phyloP scores from a whole-genome alignment of 805 yeast genomes.

The Spathaspora boniae region DNA sequence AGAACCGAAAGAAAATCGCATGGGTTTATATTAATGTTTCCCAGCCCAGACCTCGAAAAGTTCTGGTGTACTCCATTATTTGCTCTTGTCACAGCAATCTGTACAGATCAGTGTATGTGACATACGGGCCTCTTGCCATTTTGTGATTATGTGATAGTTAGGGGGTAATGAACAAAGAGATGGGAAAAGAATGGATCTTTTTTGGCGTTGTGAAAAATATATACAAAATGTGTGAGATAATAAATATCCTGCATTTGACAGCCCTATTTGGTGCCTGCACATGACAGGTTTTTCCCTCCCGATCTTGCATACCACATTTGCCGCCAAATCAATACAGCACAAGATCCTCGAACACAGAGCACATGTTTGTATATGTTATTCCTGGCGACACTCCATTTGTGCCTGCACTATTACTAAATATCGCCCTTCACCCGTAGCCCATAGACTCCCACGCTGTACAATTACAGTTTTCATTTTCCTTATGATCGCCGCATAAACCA shows the following conservation, averaged over 20 bases:
- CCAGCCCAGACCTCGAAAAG: slow-evolving; percentile 8
- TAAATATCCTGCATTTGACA: too few species aligned
- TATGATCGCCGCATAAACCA: background rate
- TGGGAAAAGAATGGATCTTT: too few species aligned
- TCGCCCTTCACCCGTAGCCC: background rate
- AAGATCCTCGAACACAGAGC: too few species aligned
- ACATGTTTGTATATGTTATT: background rate
- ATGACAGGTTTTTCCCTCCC: too few species aligned
- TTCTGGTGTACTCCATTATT: slow-evolving; percentile 11
- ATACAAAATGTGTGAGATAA: too few species aligned
- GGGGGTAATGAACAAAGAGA: slow-evolving; percentile 8
- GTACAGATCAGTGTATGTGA: slow-evolving; percentile 11
- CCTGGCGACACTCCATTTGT: background rate
- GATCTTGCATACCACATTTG: too few species aligned
- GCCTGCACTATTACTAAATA: background rate
- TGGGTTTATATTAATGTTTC: slow-evolving; percentile 11
- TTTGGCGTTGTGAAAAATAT: too few species aligned
- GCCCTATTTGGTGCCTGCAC: too few species aligned
- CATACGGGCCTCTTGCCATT: slow-evolving; percentile 57
- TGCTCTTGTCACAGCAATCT: slow-evolving; percentile 7
- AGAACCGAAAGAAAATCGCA: slow-evolving; percentile 5
- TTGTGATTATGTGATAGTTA: slow-evolving; percentile 21
- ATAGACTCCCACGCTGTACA: background rate
- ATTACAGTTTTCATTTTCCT: background rate
- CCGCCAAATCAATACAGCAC: too few species aligned